Evolutionary conservation across 164 flowering plant species (phyloP).

Genomic region (Platanus orientalis): DNA sequence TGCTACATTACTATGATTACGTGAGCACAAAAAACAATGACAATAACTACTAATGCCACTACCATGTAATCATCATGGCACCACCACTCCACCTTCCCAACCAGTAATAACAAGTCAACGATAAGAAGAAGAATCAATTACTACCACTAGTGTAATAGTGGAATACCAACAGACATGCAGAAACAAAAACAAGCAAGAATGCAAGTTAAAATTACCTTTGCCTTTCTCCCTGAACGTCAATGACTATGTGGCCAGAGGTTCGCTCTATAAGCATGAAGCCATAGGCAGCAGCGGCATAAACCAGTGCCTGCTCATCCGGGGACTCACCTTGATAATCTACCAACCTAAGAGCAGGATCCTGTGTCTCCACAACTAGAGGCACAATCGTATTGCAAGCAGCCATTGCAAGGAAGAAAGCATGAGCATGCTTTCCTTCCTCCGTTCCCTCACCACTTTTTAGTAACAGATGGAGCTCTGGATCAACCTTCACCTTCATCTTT

Average conservation of each 20-base stretch:
- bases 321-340: slow-evolving; percentile 98
- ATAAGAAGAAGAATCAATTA: not conserved
- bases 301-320: slow-evolving; percentile 98
- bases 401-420: slow-evolving; percentile 83
- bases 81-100: too few species aligned
- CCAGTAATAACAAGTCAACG: not conserved
- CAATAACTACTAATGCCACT: not conserved
- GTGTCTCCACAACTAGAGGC: slow-evolving; percentile 58
- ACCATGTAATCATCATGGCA: not conserved
- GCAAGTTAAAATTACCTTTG: slow-evolving; percentile 22
- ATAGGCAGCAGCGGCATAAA: slow-evolving; percentile 95
- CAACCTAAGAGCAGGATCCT: slow-evolving; percentile 50
- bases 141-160: not conserved
- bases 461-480: slow-evolving; percentile 48
- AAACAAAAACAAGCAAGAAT: slow-evolving; percentile 5
- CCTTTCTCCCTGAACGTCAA: slow-evolving; percentile 41
- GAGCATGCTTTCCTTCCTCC: slow-evolving; percentile 42
- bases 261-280: slow-evolving; percentile 89
- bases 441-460: slow-evolving; percentile 38
- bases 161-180: not conserved
- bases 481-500: slow-evolving; percentile 72
- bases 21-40: too few species aligned
- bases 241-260: slow-evolving; percentile 88
- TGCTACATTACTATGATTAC: too few species aligned
- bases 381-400: slow-evolving; percentile 98